These are phyloP conservation scores for Francoa sonchifolia DNA, from an alignment of 441 rosid genomes.

Conservation along the genomic window DNA sequence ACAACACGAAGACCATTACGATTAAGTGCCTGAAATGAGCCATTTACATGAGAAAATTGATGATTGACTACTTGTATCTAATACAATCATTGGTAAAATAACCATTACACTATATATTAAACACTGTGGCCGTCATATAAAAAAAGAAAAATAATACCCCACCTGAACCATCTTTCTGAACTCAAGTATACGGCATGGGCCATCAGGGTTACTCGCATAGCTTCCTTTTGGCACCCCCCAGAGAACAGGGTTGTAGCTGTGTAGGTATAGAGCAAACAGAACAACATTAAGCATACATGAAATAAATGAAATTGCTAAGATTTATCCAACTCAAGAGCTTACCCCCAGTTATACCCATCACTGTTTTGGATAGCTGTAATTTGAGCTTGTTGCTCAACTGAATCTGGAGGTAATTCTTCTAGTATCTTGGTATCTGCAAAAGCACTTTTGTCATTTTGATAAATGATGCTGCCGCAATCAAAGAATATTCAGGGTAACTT, in stretches of 20 bases:
- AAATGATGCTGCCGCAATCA: slow-evolving; percentile 7
- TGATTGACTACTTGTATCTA: no score
- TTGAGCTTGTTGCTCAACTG: slow-evolving; percentile 73
- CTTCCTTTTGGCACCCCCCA: slow-evolving; percentile 99
- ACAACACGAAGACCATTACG: slow-evolving; percentile 59
- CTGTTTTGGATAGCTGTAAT: slow-evolving; percentile 55
- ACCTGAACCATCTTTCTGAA: slow-evolving; percentile 98
- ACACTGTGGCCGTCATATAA: not conserved
- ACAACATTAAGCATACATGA: slow-evolving; percentile 7
- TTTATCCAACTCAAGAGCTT: slow-evolving; percentile 18
- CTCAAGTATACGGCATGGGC: slow-evolving; percentile 62
- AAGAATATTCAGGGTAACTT: slow-evolving; percentile 1
- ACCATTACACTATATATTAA: no score
- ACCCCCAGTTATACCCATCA: slow-evolving; percentile 99
- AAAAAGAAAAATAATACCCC: slow-evolving; percentile 7
- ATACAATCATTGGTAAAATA: no score
- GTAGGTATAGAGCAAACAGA: slow-evolving; percentile 15
- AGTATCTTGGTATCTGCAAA: slow-evolving; percentile 54
- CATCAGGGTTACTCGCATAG: slow-evolving; percentile 75
- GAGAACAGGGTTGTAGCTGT: slow-evolving; percentile 88
- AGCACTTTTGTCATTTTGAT: slow-evolving; percentile 13
- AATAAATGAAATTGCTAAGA: slow-evolving; percentile 10
- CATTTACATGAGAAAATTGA: slow-evolving; percentile 2
- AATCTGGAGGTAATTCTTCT: slow-evolving; percentile 69
- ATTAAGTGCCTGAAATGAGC: slow-evolving; percentile 61